Evolutionary conservation across 2,329 filamentous ascomycete genomes (phyloP).

Genomic region (Allantophomopsis cytisporea): DNA sequence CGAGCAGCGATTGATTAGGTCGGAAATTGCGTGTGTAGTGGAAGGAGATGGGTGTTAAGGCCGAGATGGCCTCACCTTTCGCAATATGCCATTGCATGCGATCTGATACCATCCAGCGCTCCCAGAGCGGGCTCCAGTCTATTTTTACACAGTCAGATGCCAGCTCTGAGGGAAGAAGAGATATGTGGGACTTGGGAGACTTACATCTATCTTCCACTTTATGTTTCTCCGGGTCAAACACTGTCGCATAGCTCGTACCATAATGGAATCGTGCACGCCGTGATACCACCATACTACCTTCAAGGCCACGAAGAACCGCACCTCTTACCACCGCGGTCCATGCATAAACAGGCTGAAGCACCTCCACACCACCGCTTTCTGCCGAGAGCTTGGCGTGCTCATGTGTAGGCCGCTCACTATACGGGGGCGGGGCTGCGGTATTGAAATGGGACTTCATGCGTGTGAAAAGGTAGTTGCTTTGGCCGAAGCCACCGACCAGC

Average conservation of each 20-base stretch:
- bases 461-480: conserved; percentile 64
- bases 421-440: conserved; percentile 31
- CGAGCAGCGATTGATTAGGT: conserved; percentile 61
- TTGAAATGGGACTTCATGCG: conserved; percentile 57
- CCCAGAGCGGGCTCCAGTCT: conserved; percentile 66
- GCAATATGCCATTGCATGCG: conserved; percentile 79
- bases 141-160: no score
- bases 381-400: conserved; percentile 31
- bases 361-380: conserved; percentile 49
- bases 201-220: conserved; percentile 50
- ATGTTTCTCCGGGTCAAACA: conserved; percentile 66
- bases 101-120: conserved; percentile 72
- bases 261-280: conserved; percentile 59
- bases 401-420: conserved; percentile 60
- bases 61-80: conserved; percentile 66
- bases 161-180: no score
- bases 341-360: conserved; percentile 71
- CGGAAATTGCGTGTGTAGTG: conserved; percentile 78
- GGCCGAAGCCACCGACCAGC: conserved; percentile 69
- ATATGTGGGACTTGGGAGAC: no score
- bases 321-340: conserved; percentile 74
- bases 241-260: conserved; percentile 68
- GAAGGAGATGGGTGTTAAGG: conserved; percentile 63
- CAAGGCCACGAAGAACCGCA: conserved; percentile 60
- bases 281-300: conserved; percentile 69